phyloP scores from a whole-genome alignment of 371 early-diverging fungal species.

The Blakeslea trispora region DNA sequence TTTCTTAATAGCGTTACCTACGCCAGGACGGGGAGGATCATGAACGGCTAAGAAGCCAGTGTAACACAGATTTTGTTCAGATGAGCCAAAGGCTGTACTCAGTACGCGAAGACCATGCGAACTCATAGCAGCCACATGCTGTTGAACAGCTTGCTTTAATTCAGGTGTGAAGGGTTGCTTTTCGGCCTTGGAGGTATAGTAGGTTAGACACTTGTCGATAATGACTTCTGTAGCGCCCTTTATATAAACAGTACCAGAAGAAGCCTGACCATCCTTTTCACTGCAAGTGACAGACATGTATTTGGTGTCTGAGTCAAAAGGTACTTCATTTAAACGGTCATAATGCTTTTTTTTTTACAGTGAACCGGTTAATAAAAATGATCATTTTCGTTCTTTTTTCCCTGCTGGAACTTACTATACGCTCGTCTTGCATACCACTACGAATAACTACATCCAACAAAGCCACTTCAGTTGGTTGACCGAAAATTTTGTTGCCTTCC shows the following conservation, averaged over 20 bases:
- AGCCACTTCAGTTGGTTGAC: conserved; percentile 88
- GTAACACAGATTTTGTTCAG: conserved; percentile 60
- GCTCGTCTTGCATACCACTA: conserved; percentile 59
- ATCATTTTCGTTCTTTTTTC: too few species aligned
- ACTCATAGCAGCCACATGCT: conserved; percentile 73
- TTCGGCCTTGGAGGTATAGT: conserved; percentile 49
- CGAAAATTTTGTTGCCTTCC: conserved; percentile 67
- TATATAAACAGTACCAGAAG: conserved; percentile 44
- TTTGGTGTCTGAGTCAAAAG: conserved; percentile 93
- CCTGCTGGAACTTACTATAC: conserved; percentile 47
- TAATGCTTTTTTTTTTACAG: conserved; percentile 38
- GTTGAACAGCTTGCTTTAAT: conserved; percentile 51
- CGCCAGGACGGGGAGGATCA: conserved; percentile 83
- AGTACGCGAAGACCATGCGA: conserved; percentile 87
- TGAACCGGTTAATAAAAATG: too few species aligned
- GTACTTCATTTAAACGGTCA: conserved; percentile 73
- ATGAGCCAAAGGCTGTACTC: conserved; percentile 76
- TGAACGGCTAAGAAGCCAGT: conserved; percentile 84
- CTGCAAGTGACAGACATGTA: conserved; percentile 78
- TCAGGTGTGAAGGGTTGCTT: conserved; percentile 43
- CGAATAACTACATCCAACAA: conserved; percentile 66
- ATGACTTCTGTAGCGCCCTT: conserved; percentile 82
- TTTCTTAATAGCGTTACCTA: conserved; percentile 63
- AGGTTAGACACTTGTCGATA: conserved; percentile 66
- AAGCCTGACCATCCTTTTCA: conserved; percentile 34